Evolutionary conservation across 2,329 filamentous ascomycete species (phyloP).

Genomic region (Aspergillus sp.): DNA sequence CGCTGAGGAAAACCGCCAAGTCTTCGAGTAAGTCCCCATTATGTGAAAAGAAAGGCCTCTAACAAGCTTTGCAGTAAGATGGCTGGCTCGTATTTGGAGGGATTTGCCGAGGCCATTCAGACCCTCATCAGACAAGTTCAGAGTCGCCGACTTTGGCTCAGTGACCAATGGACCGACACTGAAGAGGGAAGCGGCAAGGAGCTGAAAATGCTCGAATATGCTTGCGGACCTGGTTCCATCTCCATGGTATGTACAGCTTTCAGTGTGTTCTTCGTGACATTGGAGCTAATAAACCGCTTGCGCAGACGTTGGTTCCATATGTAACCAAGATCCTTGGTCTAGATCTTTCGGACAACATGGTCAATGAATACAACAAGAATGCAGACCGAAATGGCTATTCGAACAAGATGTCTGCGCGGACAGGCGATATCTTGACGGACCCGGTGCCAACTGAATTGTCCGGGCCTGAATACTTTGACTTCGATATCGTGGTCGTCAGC

Average conservation of each 20-base stretch:
- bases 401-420: slow-evolving; percentile 49
- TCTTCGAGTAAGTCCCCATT: slow-evolving; percentile 32
- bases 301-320: slow-evolving; percentile 52
- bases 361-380: slow-evolving; percentile 56
- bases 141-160: slow-evolving; percentile 52
- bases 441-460: slow-evolving; percentile 49
- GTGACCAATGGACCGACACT: slow-evolving; percentile 45
- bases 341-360: slow-evolving; percentile 65
- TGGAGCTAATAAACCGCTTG: slow-evolving; percentile 4
- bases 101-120: slow-evolving; percentile 46
- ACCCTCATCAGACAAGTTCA: slow-evolving; percentile 50
- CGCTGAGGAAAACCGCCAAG: slow-evolving; percentile 30
- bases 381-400: slow-evolving; percentile 45
- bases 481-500: slow-evolving; percentile 59
- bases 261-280: not conserved
- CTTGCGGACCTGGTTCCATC: slow-evolving; percentile 62
- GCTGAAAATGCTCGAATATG: slow-evolving; percentile 61
- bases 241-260: slow-evolving; percentile 46
- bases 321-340: slow-evolving; percentile 58
- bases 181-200: slow-evolving; percentile 19
- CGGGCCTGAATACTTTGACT: slow-evolving; percentile 55
- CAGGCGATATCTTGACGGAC: slow-evolving; percentile 51
- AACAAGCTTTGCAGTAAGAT: slow-evolving; percentile 36
- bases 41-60: not conserved
- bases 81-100: slow-evolving; percentile 49